These are phyloP conservation scores for Senna siamea DNA, from an alignment of 306 rosid genomes.

Conservation along the genomic window DNA sequence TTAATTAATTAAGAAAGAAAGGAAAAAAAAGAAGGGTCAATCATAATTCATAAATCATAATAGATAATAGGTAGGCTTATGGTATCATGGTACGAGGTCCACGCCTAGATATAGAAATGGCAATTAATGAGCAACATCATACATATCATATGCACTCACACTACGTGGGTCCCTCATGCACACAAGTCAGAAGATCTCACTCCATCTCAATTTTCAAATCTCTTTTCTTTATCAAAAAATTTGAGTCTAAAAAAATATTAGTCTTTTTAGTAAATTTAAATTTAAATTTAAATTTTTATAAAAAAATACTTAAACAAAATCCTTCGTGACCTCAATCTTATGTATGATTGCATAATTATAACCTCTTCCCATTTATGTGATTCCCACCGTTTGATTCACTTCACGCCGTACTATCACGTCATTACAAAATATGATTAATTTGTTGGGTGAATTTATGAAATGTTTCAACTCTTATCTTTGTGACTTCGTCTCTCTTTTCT, in stretches of 20 bases:
- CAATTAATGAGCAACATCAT: constrained; percentile 22
- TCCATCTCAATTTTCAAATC: too few relatives aligned
- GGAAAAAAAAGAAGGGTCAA: not conserved
- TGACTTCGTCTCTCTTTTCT: too few relatives aligned
- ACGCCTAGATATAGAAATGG: constrained; percentile 10
- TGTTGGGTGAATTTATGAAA: too few relatives aligned
- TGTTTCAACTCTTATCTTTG: too few relatives aligned
- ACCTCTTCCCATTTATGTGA: not conserved
- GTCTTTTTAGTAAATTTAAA: too few relatives aligned
- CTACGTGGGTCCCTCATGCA: constrained; percentile 43
- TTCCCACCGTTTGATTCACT: not conserved
- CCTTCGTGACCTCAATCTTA: not conserved
- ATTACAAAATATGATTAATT: too few relatives aligned
- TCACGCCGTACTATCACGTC: not conserved
- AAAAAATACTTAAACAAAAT: too few relatives aligned
- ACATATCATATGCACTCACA: constrained; percentile 21
- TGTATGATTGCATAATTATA: constrained; percentile 20
- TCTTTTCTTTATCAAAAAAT: too few relatives aligned
- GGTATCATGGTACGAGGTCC: constrained; percentile 52
- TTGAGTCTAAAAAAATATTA: too few relatives aligned
- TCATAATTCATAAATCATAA: not conserved
- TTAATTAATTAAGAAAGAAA: too few relatives aligned
- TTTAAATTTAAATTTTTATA: too few relatives aligned
- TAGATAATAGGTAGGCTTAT: constrained; percentile 21
- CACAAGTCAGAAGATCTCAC: too few relatives aligned